Base-by-base conservation (phyloP, 495 filamentous ascomycete species). In the Neurospora sublineolata region DNA sequence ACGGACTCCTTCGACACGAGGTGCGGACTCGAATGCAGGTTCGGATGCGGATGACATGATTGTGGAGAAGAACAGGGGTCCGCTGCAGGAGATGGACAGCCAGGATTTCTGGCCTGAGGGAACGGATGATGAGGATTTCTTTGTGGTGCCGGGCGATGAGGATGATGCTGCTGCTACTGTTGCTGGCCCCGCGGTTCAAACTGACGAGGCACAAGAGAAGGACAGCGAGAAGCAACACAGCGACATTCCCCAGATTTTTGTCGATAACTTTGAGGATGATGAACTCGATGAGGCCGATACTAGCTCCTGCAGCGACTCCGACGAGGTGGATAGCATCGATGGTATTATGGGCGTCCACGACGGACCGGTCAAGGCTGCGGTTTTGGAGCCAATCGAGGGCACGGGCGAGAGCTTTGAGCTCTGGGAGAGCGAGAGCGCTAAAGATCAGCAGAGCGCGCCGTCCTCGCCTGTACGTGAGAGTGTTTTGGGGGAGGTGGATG, bases 41-140 rank as follows among this genome's bases (percentile, higher is more conserved):
- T 72, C 70, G 11, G 75, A 68, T 12, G 18, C 60, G 18, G 80
- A 84, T 68, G 82, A 82, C 70, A 86, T 84, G 83, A 71, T 80
- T 36, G 71, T 83, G 67, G 82, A 84, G 76, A 84, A 84, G 79
- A 82, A 85, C 73, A 90, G 93, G n/a, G 79, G 83, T 3, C 90
- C 92, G 1, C 83, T 96, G 0, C 86, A 86, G 8, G 90, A 94
- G 78, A 87, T 96, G 73, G 84, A 88, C 52, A 88, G 87, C 14
- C 83, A 87, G 27, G 91, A 93, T 64, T 96, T 89, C 81, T 94
- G 92, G 73, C 87, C 87, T 18, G 85, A 87, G 11, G 92, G 88
- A 5, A 88, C 86, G 64, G 87, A 92, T 77, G 87, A 86, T 39
- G 84, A 85, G 38, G 89, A 87, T 1, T 84, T 87, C 70, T 80